Conservation (phyloP, 208 protist species). For the Porcisia hertigi region DNA sequence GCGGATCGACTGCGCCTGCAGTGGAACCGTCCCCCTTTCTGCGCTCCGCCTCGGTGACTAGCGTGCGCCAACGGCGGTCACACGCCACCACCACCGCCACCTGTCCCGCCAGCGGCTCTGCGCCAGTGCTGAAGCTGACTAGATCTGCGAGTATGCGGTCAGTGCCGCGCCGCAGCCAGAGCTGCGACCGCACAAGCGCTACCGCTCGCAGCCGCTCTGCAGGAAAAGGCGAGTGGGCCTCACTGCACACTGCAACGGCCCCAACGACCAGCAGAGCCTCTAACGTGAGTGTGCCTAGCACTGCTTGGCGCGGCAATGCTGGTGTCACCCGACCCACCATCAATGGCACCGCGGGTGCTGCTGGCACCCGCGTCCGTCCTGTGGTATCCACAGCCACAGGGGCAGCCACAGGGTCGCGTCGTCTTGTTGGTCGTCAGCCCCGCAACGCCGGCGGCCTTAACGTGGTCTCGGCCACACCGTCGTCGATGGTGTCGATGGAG, state of each 20-base stretch:
- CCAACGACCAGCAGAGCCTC: not conserved
- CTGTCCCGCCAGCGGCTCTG: too few relatives aligned
- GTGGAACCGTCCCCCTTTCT: not conserved
- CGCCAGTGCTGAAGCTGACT: not conserved
- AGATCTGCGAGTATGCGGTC: not conserved
- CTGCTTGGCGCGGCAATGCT: not conserved
- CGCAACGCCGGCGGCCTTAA: not conserved
- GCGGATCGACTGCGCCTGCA: not conserved
- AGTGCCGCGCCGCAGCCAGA: conserved; percentile 4
- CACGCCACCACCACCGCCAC: not conserved
- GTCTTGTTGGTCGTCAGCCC: not conserved
- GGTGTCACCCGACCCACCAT: not conserved
- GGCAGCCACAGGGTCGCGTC: not conserved
- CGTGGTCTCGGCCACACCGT: conserved; percentile 13
- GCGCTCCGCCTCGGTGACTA: conserved; percentile 5
- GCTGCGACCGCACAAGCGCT: not conserved
- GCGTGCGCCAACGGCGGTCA: not conserved
- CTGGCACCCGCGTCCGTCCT: not conserved
- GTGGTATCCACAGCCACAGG: not conserved
- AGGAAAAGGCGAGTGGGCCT: too few relatives aligned
- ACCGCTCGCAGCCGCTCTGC: not conserved
- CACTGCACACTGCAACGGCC: not conserved
- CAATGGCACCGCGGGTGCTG: not conserved
- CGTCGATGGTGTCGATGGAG: conserved; percentile 33
- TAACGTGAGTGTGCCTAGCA: too few relatives aligned